Evolutionary conservation across 2,329 filamentous ascomycete species (phyloP), one percentile per base, ranked within the genome.

Genomic region (Madurella fahalii): DNA sequence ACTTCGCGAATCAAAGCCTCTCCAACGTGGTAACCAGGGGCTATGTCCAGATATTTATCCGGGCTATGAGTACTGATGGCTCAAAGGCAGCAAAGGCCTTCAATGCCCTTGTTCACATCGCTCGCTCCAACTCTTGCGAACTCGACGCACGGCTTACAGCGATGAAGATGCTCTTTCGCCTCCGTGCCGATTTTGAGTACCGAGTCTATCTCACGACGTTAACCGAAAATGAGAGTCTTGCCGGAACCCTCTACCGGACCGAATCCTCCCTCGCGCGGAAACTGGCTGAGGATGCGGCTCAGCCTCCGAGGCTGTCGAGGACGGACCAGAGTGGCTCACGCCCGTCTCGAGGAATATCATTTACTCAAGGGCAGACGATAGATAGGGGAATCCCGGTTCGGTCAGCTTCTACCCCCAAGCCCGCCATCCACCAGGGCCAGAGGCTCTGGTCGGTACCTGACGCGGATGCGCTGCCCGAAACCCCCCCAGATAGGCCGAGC

Each of bases 111-210:
- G 72, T 92, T 41, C 76, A 77, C 50, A 83, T 91, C 61, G 83
- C 80, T 5, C 79, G 78, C 60, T 80, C 80, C 15, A 77, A 75
- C 30, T 74, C 77, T 32, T 83, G 80, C 57, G 86, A 87, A 56
- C 74, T 79, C 7, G 85, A 89, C 69, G 85, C 87, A 49, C 85
- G 89, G 7, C 73, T 94, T 25, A 85, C 84, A 12, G 85, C 86
- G 2, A 82, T 92, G 76, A 90, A 89, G 64, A 72, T 93, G 42
- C 74, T 96, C 2, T 93, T 95, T 67, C 84, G 92, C 42, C 74
- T 96, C 31, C 83, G 92, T 55, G 90, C 90, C 18, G 90, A 96
- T 69, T 90, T 87, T 67, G 83, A 87, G 9, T 83, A 92, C 61
- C 81, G 85, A 43, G 80, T 96, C 4, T 90, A 87, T 54, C 75